phyloP scores from a whole-genome alignment of 1,284 basidiomycete genomes.

The Waitea zeae region DNA sequence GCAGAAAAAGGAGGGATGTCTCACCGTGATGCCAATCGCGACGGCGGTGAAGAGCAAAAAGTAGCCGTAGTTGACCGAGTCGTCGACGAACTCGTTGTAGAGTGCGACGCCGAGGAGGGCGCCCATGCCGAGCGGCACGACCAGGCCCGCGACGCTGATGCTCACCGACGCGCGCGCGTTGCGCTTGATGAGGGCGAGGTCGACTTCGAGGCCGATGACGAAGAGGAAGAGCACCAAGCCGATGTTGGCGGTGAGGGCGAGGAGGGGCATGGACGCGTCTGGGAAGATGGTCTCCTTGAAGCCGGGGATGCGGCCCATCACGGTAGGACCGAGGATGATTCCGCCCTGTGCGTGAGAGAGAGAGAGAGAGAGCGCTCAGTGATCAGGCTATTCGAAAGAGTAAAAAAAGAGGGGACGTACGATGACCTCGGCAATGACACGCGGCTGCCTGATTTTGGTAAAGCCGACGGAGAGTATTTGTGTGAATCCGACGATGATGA shows the following conservation, averaged over 20 bases:
- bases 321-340: slow-evolving; percentile 61
- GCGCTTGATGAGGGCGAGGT: slow-evolving; percentile 40
- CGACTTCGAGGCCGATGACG: slow-evolving; percentile 80
- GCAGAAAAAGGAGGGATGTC: too few relatives aligned
- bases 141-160: slow-evolving; percentile 38
- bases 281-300: slow-evolving; percentile 71
- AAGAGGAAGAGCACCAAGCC: slow-evolving; percentile 87
- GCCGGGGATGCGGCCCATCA: slow-evolving; percentile 58
- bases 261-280: slow-evolving; percentile 42
- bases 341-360: too few relatives aligned
- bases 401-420: slow-evolving; percentile 77
- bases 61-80: slow-evolving; percentile 37
- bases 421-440: slow-evolving; percentile 80
- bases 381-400: slow-evolving; percentile 4
- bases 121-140: slow-evolving; percentile 53
- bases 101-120: slow-evolving; percentile 44
- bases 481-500: slow-evolving; percentile 61
- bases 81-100: slow-evolving; percentile 41
- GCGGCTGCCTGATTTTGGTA: slow-evolving; percentile 58
- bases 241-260: slow-evolving; percentile 74
- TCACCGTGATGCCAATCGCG: too few relatives aligned
- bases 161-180: slow-evolving; percentile 22
- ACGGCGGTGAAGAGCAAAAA: slow-evolving; percentile 51
- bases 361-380: neutral
- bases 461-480: slow-evolving; percentile 52